These are phyloP conservation scores for Triglochin maritima DNA, from an alignment of 106 monocot species.

Conservation along the genomic window DNA sequence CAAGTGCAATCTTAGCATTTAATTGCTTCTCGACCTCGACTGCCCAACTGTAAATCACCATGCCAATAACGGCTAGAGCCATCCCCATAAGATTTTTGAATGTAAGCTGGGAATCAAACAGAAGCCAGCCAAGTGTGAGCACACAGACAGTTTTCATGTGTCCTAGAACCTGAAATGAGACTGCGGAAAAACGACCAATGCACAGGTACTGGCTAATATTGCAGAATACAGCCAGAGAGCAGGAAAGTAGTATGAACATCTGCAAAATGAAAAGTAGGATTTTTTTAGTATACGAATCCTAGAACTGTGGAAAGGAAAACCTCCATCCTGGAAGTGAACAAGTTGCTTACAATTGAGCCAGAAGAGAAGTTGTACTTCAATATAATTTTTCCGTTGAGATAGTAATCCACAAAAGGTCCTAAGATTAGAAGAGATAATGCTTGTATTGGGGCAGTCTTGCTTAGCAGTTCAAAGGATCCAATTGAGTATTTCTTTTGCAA, in stretches of 20 bases:
- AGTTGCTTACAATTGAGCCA: conserved; percentile 33
- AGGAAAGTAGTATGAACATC: conserved; percentile 39
- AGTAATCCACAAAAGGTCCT: conserved; percentile 63
- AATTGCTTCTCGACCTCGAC: conserved; percentile 31
- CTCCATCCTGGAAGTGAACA: too few species aligned
- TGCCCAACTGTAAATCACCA: conserved; percentile 47
- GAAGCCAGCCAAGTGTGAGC: conserved; percentile 36
- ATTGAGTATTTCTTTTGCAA: conserved; percentile 68
- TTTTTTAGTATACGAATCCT: too few species aligned
- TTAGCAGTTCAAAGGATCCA: conserved; percentile 65
- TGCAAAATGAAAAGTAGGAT: conserved; percentile 9
- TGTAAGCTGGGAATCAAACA: conserved; percentile 40
- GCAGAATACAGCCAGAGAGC: conserved; percentile 42
- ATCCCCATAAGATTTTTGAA: conserved; percentile 36
- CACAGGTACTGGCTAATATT: conserved; percentile 50
- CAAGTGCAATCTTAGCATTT: conserved; percentile 6
- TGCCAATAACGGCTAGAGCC: conserved; percentile 30
- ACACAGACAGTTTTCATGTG: conserved; percentile 51
- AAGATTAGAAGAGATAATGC: conserved; percentile 50
- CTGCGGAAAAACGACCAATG: conserved; percentile 46
- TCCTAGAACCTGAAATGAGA: conserved; percentile 43
- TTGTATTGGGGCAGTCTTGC: conserved; percentile 74
- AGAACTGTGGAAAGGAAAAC: too few species aligned
- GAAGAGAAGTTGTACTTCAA: conserved; percentile 33
- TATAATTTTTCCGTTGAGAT: conserved; percentile 34